Evolutionary conservation across 148 eudicot species (phyloP).

Genomic region (Rhododendron ovatum): DNA sequence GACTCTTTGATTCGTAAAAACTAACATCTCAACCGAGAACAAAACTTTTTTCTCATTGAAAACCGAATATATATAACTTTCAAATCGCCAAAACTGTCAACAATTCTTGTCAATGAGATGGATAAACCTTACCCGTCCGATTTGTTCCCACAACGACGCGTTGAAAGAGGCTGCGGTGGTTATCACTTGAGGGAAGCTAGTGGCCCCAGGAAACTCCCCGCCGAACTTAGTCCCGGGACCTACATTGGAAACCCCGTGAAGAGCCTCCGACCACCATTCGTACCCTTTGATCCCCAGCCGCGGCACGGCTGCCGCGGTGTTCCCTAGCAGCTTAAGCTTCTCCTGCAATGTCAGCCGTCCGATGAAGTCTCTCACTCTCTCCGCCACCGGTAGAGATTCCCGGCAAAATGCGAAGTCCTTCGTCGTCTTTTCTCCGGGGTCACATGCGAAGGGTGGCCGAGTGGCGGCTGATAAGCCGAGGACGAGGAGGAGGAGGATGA

Average conservation of each 20-base stretch:
- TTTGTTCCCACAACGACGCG: conserved; percentile 74
- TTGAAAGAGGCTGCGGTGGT: conserved; percentile 87
- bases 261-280: conserved; percentile 99
- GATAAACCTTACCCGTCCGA: conserved; percentile 68
- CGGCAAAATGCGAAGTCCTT: conserved; percentile 47
- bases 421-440: conserved; percentile 33
- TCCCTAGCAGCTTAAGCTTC: conserved; percentile 57
- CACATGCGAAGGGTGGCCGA: conserved; percentile 69
- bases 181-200: conserved; percentile 94
- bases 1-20: background rate
- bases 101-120: no score
- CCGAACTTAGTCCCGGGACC: conserved; percentile 87
- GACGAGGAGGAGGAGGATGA: conserved; percentile 9
- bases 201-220: conserved; percentile 75
- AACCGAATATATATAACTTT: no score
- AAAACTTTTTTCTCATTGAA: no score
- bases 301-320: conserved; percentile 67
- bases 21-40: background rate
- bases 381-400: conserved; percentile 20
- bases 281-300: conserved; percentile 72
- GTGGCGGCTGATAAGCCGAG: conserved; percentile 5
- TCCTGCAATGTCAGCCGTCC: conserved; percentile 67
- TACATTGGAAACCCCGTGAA: conserved; percentile 87
- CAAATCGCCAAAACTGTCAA: no score
- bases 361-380: conserved; percentile 66